Evolutionary conservation across 164 flowering plant species (phyloP).

Genomic region (Liriodendron chinense): DNA sequence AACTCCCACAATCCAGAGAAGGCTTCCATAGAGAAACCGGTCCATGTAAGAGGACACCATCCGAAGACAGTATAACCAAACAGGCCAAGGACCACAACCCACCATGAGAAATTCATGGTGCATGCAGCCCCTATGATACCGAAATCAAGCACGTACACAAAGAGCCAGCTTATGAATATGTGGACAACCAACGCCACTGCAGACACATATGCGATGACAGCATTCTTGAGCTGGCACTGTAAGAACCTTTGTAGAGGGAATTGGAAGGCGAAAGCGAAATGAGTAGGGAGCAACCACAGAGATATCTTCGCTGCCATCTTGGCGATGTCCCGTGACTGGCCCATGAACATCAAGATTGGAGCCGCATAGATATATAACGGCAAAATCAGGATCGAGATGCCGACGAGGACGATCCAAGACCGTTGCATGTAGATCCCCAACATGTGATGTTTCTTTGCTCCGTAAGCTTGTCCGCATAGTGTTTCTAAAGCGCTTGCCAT

Average conservation of each 20-base stretch:
- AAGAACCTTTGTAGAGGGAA: constrained; percentile 52
- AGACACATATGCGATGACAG: constrained; percentile 38
- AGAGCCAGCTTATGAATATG: constrained; percentile 36
- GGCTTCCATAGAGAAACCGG: constrained; percentile 45
- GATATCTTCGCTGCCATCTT: constrained; percentile 51
- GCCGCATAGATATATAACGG: constrained; percentile 62
- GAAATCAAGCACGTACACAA: constrained; percentile 24
- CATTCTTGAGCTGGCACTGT: constrained; percentile 51
- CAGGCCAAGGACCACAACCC: constrained; percentile 36
- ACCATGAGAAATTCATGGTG: constrained; percentile 48
- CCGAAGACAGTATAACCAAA: constrained; percentile 33
- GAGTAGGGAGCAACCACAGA: constrained; percentile 42
- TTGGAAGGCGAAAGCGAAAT: constrained; percentile 44
- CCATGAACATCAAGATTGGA: constrained; percentile 52
- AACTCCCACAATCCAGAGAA: constrained; percentile 47
- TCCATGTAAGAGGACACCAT: constrained; percentile 49
- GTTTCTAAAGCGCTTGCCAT: constrained; percentile 91
- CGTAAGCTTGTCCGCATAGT: constrained; percentile 82
- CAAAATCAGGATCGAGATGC: constrained; percentile 35
- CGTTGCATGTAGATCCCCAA: constrained; percentile 79
- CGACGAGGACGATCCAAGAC: constrained; percentile 69
- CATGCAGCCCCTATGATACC: constrained; percentile 44
- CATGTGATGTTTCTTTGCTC: constrained; percentile 64
- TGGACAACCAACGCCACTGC: constrained; percentile 35
- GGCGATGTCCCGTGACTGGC: constrained; percentile 61